These are phyloP conservation scores for Scheffersomyces stambukii DNA, from an alignment of 1,139 yeast species.

Conservation along the genomic window DNA sequence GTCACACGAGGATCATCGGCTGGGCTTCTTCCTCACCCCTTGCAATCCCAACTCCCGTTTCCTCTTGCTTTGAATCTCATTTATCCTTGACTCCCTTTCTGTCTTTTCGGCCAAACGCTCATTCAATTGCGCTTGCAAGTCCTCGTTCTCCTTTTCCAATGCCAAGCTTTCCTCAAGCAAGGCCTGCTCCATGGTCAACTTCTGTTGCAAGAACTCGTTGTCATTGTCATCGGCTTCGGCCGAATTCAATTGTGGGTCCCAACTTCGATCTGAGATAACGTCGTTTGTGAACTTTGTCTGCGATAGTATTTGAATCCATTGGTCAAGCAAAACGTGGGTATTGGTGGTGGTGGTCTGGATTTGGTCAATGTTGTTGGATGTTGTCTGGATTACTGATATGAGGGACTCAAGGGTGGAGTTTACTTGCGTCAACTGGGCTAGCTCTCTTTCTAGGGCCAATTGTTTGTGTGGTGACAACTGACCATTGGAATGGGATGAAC, in stretches of 20 bases:
- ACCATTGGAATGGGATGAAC: too few relatives aligned
- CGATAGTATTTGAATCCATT: constrained; percentile 44
- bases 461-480: too few relatives aligned
- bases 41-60: constrained; percentile 23
- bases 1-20: background rate
- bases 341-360: constrained; percentile 30
- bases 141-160: constrained; percentile 25
- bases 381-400: constrained; percentile 22
- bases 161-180: constrained; percentile 21
- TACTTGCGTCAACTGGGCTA: constrained; percentile 29
- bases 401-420: constrained; percentile 29
- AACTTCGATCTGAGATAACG: constrained; percentile 33
- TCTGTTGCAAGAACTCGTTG: constrained; percentile 20
- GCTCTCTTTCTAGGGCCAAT: constrained; percentile 34
- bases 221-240: constrained; percentile 23
- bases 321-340: constrained; percentile 36
- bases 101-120: constrained; percentile 19
- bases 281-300: constrained; percentile 43
- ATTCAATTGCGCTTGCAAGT: constrained; percentile 22
- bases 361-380: constrained; percentile 25
- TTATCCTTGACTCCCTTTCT: constrained; percentile 11
- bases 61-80: constrained; percentile 17
- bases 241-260: constrained; percentile 18
- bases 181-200: too few relatives aligned
- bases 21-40: constrained; percentile 1